Conservation (phyloP, 2,329 filamentous ascomycete species). For the Calonectria pseudoreteaudii region DNA sequence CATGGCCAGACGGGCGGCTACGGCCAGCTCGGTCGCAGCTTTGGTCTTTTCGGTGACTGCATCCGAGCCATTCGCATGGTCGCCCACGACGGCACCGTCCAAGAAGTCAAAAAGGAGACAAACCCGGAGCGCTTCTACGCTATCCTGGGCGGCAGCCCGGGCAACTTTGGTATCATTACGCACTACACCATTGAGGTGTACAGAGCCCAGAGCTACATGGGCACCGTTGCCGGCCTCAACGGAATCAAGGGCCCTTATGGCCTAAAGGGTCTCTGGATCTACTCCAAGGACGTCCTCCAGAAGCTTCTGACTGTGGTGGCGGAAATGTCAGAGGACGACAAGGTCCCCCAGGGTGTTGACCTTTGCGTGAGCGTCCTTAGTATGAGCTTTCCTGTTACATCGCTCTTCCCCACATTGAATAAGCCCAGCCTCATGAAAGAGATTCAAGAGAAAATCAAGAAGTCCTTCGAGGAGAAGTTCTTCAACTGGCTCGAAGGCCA, state of each 20-base stretch:
- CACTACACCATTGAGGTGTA: conserved; percentile 62
- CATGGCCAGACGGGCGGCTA: conserved; percentile 62
- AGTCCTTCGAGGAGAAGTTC: conserved; percentile 50
- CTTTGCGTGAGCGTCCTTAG: conserved; percentile 60
- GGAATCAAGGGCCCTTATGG: conserved; percentile 34
- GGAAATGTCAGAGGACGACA: conserved; percentile 57
- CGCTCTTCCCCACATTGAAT: conserved; percentile 50
- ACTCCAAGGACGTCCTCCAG: conserved; percentile 52
- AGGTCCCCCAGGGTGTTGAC: conserved; percentile 60
- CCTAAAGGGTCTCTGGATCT: conserved; percentile 56
- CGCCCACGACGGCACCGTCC: conserved; percentile 56
- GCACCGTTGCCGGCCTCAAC: conserved; percentile 34
- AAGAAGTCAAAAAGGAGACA: conserved; percentile 59
- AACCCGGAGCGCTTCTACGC: conserved; percentile 71
- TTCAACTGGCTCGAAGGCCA: conserved; percentile 49
- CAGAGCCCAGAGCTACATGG: conserved; percentile 49
- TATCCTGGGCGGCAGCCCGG: conserved; percentile 67
- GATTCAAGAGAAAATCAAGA: conserved; percentile 49
- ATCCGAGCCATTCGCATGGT: conserved; percentile 61
- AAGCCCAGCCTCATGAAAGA: conserved; percentile 37
- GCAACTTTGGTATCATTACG: conserved; percentile 67
- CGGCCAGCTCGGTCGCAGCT: conserved; percentile 59
- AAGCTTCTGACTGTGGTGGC: conserved; percentile 53
- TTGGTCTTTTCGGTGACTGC: conserved; percentile 67
- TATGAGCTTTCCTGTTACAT: conserved; percentile 50